phyloP scores from a whole-genome alignment of 345 rosid species.

The Hibiscus trionum region DNA sequence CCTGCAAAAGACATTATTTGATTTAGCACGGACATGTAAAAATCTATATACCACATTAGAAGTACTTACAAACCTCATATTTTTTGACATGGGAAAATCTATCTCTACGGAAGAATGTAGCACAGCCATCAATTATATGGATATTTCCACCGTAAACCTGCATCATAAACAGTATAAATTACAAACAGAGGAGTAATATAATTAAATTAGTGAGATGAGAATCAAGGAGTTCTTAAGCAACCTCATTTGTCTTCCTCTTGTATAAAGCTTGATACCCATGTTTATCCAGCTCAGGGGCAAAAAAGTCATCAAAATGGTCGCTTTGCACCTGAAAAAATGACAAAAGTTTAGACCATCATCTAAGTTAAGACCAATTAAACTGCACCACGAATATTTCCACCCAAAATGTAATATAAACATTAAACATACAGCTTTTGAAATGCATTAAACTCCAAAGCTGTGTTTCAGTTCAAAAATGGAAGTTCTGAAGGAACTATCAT shows the following conservation, averaged over 20 bases:
- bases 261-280: constrained; percentile 89
- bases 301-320: constrained; percentile 86
- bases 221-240: constrained; percentile 18
- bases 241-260: constrained; percentile 92
- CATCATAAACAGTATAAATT: constrained; percentile 3
- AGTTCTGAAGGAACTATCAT: neutral
- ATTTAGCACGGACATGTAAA: constrained; percentile 15
- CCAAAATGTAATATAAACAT: neutral
- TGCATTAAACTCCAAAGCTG: neutral
- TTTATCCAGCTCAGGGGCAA: constrained; percentile 86
- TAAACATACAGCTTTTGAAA: neutral
- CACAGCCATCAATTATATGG: constrained; percentile 77
- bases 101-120: constrained; percentile 88
- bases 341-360: neutral
- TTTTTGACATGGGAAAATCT: constrained; percentile 96
- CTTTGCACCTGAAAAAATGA: constrained; percentile 70
- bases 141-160: constrained; percentile 70
- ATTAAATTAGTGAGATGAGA: neutral
- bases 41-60: neutral
- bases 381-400: neutral
- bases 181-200: neutral
- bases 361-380: neutral
- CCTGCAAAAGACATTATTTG: constrained; percentile 36
- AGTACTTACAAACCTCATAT: constrained; percentile 63
- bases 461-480: neutral